Conservation (phyloP, 495 filamentous ascomycete species). For the Penicillium paradoxum region DNA sequence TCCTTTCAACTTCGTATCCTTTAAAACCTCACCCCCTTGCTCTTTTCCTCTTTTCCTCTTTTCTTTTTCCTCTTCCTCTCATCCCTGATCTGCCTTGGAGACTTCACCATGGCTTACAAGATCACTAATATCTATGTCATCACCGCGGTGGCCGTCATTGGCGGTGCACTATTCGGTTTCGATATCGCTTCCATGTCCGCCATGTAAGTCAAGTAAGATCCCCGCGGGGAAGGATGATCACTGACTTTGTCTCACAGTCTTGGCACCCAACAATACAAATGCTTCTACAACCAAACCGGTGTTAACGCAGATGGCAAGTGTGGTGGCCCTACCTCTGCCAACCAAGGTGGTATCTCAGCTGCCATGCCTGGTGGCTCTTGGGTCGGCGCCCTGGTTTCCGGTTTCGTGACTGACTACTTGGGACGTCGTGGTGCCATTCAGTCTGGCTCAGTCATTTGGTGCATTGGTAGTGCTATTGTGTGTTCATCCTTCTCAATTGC, state of each 20-base stretch:
- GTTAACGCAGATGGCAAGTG: constrained; percentile 30
- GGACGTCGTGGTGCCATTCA: constrained; percentile 64
- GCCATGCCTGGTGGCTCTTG: constrained; percentile 72
- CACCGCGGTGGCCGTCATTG: constrained; percentile 33
- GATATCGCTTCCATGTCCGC: constrained; percentile 69
- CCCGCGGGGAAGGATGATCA: neutral
- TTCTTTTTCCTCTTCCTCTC: neutral
- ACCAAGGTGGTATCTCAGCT: constrained; percentile 56
- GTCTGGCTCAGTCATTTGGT: constrained; percentile 57
- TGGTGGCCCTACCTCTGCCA: constrained; percentile 42
- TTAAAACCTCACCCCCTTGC: neutral
- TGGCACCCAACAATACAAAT: constrained; percentile 49
- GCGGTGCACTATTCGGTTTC: constrained; percentile 67
- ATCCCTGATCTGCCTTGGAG: neutral
- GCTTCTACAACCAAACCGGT: constrained; percentile 54
- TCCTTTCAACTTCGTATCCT: neutral
- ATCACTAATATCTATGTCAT: constrained; percentile 29
- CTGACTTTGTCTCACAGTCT: constrained; percentile 19
- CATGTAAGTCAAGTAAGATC: constrained; percentile 39
- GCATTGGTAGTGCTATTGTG: constrained; percentile 59
- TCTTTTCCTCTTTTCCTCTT: neutral
- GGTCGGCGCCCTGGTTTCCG: constrained; percentile 60
- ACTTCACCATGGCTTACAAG: constrained; percentile 19
- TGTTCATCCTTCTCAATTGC: constrained; percentile 65
- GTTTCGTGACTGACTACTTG: constrained; percentile 57